These are phyloP conservation scores for Stagonosporopsis rhizophila DNA, from an alignment of 2,329 filamentous ascomycete genomes.

Conservation along the genomic window DNA sequence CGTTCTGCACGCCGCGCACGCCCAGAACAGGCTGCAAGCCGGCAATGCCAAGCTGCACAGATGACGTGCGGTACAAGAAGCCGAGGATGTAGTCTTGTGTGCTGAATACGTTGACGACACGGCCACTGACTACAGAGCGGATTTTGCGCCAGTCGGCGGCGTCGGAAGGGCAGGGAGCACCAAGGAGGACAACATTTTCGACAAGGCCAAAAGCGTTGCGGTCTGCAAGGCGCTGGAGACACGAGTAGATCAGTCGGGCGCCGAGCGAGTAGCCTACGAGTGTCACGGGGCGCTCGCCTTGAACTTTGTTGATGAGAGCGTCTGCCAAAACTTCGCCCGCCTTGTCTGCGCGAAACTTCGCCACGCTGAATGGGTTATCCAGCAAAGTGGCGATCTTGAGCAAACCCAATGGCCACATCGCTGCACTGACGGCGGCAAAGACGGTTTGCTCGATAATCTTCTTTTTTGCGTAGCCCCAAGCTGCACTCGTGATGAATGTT, in stretches of 20 bases:
- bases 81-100: conserved; percentile 86
- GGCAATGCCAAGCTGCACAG: conserved; percentile 81
- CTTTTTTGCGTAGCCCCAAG: conserved; percentile 78
- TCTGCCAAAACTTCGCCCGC: conserved; percentile 82
- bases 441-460: conserved; percentile 73
- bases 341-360: conserved; percentile 78
- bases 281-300: conserved; percentile 81
- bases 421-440: conserved; percentile 56
- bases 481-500: conserved; percentile 76
- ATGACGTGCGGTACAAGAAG: conserved; percentile 85
- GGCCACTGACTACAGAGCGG: conserved; percentile 78
- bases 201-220: conserved; percentile 82
- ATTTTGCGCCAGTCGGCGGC: conserved; percentile 77
- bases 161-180: conserved; percentile 77
- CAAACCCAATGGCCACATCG: conserved; percentile 57
- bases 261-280: conserved; percentile 84
- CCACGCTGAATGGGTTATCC: conserved; percentile 83
- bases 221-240: conserved; percentile 77
- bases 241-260: conserved; percentile 82
- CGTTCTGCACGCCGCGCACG: conserved; percentile 69
- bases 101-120: conserved; percentile 87
- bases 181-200: conserved; percentile 83
- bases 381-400: conserved; percentile 63
- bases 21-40: conserved; percentile 77
- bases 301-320: conserved; percentile 79